Base-by-base conservation (phyloP, 2,329 filamentous ascomycete genomes). In the Aspergillus jensenii region DNA sequence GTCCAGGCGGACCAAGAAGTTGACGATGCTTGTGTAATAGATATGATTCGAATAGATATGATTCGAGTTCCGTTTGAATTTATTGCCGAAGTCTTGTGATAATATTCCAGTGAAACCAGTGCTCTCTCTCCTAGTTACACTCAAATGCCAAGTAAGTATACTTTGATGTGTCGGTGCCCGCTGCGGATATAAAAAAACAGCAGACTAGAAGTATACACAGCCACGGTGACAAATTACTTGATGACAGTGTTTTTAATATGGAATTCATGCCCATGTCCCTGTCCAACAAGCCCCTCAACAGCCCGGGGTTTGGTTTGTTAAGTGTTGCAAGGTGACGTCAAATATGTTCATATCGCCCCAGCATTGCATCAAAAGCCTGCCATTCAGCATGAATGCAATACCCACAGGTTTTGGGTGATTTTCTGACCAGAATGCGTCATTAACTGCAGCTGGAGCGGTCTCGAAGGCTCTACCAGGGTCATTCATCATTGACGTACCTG, bases 401-500 rank as follows among this genome's bases (percentile, higher is more conserved):
- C 44, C 51, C 31, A 53, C 33, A 37, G 39, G 15, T 9, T 44
- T 45, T 57, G 37, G 33, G 17, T 35, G 17, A 25, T 40, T 33
- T 39, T 43, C 21, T 41, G 44, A 25, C 21, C 23, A 31, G 33
- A 33, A 21, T 19, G 37, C 44, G 44, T 55, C 44, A 48, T 25
- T 27, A 9, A n/a, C 25, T 41, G n/a, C 23, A 52, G 23, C 4
- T 35, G 14, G 9, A 19, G 17, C 17, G 27, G 15, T 51, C 46
- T 45, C 12, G 54, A 41, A 49, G 31, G 39, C 19, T 55, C 53
- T 49, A 49, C 53, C 39, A 35, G 33, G 4, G 19, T 39, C 37
- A 11, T 31, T 37, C 17, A 27, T 50, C 46, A 39, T 60, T 60
- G 59, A 60, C 59, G 59, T 58, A 60, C 48, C 43, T 58, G 35